phyloP scores from a whole-genome alignment of 352 stramenopile species.

The Phytophthora pisi region DNA sequence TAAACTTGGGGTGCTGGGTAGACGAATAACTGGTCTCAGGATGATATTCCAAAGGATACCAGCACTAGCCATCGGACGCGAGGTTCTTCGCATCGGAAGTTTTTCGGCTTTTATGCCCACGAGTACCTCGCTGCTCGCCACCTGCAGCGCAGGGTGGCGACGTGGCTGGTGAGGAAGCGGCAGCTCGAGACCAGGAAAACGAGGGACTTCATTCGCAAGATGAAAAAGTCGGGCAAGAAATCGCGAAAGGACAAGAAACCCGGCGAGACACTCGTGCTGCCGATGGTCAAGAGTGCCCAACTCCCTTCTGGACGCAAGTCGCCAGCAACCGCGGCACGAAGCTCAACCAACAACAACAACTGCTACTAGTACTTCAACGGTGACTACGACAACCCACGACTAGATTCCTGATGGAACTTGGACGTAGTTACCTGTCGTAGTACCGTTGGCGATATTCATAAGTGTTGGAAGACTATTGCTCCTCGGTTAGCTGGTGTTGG shows the following conservation, averaged over 20 bases:
- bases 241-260: constrained; percentile 29
- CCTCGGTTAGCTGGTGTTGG: background rate
- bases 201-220: constrained; percentile 53
- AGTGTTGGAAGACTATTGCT: background rate
- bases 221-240: constrained; percentile 69
- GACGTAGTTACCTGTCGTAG: background rate
- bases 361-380: background rate
- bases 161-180: constrained; percentile 58
- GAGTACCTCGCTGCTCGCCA: constrained; percentile 59
- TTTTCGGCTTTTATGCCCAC: constrained; percentile 57
- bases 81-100: constrained; percentile 18
- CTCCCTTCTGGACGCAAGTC: background rate
- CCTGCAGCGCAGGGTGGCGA: constrained; percentile 50
- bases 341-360: background rate
- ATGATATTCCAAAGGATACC: background rate
- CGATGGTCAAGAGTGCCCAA: constrained; percentile 27
- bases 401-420: background rate
- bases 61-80: constrained; percentile 16
- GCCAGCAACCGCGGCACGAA: background rate
- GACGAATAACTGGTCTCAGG: constrained; percentile 6
- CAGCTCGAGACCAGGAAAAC: constrained; percentile 62
- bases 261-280: constrained; percentile 66
- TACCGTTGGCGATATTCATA: background rate
- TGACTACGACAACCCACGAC: background rate
- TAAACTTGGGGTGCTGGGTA: background rate